Percentiles rank a stretch among this genome's conserved stretches.
Evolutionary conservation across 2,329 filamentous ascomycete species (phyloP).

Genomic region (Phialophora chinensis): DNA sequence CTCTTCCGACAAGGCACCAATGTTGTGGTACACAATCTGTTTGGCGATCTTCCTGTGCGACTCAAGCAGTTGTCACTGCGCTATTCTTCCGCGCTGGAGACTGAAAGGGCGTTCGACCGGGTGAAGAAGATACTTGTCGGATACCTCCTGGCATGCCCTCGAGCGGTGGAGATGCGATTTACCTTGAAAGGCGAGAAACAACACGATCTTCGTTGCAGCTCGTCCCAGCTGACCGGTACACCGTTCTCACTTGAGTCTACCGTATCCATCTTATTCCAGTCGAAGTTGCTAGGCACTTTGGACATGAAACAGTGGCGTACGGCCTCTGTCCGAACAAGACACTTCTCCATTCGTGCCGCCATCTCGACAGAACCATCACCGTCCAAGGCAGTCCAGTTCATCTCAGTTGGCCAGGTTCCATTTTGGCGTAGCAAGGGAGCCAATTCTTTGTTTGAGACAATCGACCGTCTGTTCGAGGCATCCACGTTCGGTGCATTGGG

Average conservation of each 20-base stretch:
- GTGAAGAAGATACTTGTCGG: slow-evolving; percentile 66
- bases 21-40: slow-evolving; percentile 77
- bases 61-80: slow-evolving; percentile 75
- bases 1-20: slow-evolving; percentile 72
- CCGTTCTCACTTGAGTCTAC: slow-evolving; percentile 12
- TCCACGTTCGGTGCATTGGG: slow-evolving; percentile 76
- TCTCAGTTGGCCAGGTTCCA: slow-evolving; percentile 76
- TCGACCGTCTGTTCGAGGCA: slow-evolving; percentile 76
- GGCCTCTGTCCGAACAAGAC: slow-evolving; percentile 68
- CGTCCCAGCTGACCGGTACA: background rate
- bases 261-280: slow-evolving; percentile 27
- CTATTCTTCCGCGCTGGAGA: slow-evolving; percentile 57
- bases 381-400: slow-evolving; percentile 76
- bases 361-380: slow-evolving; percentile 73
- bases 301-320: slow-evolving; percentile 69
- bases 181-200: slow-evolving; percentile 10
- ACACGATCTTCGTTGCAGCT: slow-evolving; percentile 12
- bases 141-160: slow-evolving; percentile 73
- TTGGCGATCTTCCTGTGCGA: slow-evolving; percentile 88
- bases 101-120: slow-evolving; percentile 68
- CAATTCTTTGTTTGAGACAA: slow-evolving; percentile 73
- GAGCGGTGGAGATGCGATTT: slow-evolving; percentile 21
- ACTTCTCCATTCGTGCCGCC: slow-evolving; percentile 69
- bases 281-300: slow-evolving; percentile 38
- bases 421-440: slow-evolving; percentile 61